Base-by-base conservation (phyloP, 768 basidiomycete species). In the Pleurotus salmoneostramineus region DNA sequence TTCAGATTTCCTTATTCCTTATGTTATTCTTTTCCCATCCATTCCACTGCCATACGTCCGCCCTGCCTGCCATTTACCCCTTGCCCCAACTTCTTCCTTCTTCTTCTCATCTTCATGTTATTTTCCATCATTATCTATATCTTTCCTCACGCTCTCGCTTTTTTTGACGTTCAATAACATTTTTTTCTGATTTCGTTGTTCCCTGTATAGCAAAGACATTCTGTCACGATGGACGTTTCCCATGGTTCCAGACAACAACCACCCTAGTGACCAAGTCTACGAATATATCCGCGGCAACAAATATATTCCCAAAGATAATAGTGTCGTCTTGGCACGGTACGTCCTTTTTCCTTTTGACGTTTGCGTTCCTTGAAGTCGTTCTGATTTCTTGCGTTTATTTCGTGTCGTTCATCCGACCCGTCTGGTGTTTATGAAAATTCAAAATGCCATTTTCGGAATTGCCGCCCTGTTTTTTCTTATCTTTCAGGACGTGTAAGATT, bases 181-280 rank as follows among this genome's bases (percentile, higher is more conserved):
- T 17, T 17, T 7, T 31, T 14, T 40, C n/a, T 33, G 27, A 12
- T 4, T 33, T 50, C n/a, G 37, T 32, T 43, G 35, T 31, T 43
- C 40, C 27, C 17, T 35, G 44, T 54, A 17, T 66, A 96, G 95
- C 75, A 92, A 93, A 71, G 95, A 98, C 65, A 93, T 99, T 50
- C 73, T 98, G 33, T 84, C 93, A 45, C 80, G 97, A 63, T 95
- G 94, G 91, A 91, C 93, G 4, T 98, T 96, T 74, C 97, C 97
- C 1, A 77, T 98, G 6, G 94, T 95, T 4, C 96, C 96, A 6
- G 97, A 98, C 68, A 87, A 95, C 69, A 93, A 95, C 70, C 84
- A 95, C 64, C 94, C 93, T 2, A 83, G 87, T 11, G 87, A 87
- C 5, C 85, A 89, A 57, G 67, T 78, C 37, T 98, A 98, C 68